Conservation (phyloP, 805 yeast species). For the Grigorovia humatica region DNA sequence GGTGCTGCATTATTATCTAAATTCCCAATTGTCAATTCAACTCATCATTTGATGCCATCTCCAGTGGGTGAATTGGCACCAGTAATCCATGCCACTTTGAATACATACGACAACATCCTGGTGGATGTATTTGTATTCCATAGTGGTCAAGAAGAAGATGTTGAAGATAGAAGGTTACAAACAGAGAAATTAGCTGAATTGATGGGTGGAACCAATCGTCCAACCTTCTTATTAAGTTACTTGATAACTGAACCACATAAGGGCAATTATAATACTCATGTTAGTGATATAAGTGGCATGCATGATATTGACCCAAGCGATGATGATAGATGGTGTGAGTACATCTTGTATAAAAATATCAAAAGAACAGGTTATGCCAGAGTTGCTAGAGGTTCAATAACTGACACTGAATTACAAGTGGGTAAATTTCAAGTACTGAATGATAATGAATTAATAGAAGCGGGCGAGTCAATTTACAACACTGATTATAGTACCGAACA, state of each 20-base stretch:
- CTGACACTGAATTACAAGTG: conserved; percentile 93
- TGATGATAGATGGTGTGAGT: conserved; percentile 98
- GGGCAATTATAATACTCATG: conserved; percentile 90
- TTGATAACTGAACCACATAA: conserved; percentile 77
- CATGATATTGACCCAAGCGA: conserved; percentile 87
- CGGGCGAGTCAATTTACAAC: conserved; percentile 37
- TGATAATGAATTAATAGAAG: conserved; percentile 27
- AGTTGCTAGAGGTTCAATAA: conserved; percentile 82
- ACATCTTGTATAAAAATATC: conserved; percentile 77
- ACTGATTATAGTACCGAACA: conserved; percentile 46
- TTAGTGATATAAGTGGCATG: conserved; percentile 75
- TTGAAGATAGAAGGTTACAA: conserved; percentile 83
- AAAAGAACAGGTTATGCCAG: conserved; percentile 90
- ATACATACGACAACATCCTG: conserved; percentile 65
- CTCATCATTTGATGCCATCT: conserved; percentile 86
- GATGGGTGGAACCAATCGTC: conserved; percentile 75
- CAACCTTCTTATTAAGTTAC: conserved; percentile 80
- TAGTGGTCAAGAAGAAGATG: conserved; percentile 96
- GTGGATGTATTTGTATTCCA: conserved; percentile 96
- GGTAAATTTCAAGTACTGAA: conserved; percentile 68
- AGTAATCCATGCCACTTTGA: conserved; percentile 91
- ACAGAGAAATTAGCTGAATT: conserved; percentile 62
- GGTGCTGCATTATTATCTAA: conserved; percentile 87
- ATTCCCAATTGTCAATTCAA: conserved; percentile 84
- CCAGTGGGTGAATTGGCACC: conserved; percentile 99